Evolutionary conservation across 2,329 filamentous ascomycete genomes (phyloP), one percentile per base, ranked within the genome.

Genomic region (Fusarium floridanum): DNA sequence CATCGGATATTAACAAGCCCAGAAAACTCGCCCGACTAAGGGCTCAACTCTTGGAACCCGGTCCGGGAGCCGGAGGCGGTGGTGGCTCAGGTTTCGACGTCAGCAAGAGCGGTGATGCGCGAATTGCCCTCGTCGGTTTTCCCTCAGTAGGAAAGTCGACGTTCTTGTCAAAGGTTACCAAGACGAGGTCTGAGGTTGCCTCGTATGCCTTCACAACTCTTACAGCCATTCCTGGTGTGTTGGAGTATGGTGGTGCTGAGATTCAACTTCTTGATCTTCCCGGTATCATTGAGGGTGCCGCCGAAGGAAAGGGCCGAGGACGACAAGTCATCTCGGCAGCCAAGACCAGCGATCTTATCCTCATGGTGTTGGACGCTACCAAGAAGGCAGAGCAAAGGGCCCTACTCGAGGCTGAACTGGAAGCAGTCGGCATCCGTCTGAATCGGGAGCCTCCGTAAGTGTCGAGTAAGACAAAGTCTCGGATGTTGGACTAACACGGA

Each of bases 141-240:
- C 97, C 97, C 0, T 99, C 97, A 0, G 97, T 99, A 61, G 97
- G 97, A 82, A 99, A 99, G 86, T 99, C 97, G 3, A 99, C 97
- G 0, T 98, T 99, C 81, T 84, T 99, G n/a, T 98, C 95, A 59
- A 98, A 98, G 81, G 97, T 99, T 82, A 99, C 97, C 60, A 98
- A 98, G 86, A 99, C 97, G 43, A 95, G 95, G 81, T 98, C 95
- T 61, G 96, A 98, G 83, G 95, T 98, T 32, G 97, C 97, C 1
- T 94, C 97, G 1, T 99, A 99, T 82, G 92, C 96, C 66, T 99
- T 99, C 90, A 99, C 97, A 12, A 99, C 97, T 2, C 88, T 99
- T 53, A 99, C 97, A 11, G 97, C 97, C 39, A 99, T 99, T 77
- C 97, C 97, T 1, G 97, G 97, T 77, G 97, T 99, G 43, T 90